These are phyloP conservation scores for Neopestalotiopsis sp. DNA, from an alignment of 2,329 filamentous ascomycete genomes.

Conservation along the genomic window DNA sequence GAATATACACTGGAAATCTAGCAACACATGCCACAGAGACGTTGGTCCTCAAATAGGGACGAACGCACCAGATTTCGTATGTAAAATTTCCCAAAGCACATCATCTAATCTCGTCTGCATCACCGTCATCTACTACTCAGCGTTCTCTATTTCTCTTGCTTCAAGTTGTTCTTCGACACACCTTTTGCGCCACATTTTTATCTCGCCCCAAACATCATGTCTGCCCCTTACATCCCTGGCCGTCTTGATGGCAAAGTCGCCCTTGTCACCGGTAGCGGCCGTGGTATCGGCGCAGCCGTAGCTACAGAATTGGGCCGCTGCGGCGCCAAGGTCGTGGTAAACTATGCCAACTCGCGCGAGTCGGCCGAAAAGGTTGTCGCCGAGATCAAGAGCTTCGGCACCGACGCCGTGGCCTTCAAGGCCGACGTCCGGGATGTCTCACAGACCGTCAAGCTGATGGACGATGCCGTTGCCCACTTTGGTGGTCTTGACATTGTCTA, in stretches of 20 bases:
- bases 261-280: slow-evolving; percentile 40
- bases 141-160: background rate
- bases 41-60: background rate
- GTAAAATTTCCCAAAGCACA: background rate
- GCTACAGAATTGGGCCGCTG: slow-evolving; percentile 48
- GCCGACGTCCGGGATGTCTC: slow-evolving; percentile 38
- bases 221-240: slow-evolving; percentile 19
- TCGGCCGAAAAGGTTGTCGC: slow-evolving; percentile 29
- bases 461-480: slow-evolving; percentile 60
- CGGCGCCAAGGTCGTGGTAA: slow-evolving; percentile 39
- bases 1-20: background rate
- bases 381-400: slow-evolving; percentile 29
- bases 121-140: background rate
- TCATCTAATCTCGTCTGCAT: background rate
- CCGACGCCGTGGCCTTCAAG: slow-evolving; percentile 31
- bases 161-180: background rate
- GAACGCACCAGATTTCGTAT: background rate
- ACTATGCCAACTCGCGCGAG: slow-evolving; percentile 31
- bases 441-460: slow-evolving; percentile 39
- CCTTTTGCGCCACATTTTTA: background rate
- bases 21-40: background rate
- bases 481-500: slow-evolving; percentile 66
- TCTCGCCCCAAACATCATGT: background rate
- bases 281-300: slow-evolving; percentile 66
- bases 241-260: slow-evolving; percentile 27